Evolutionary conservation across 176 grass and related monocot genomes (phyloP), one percentile per base, ranked within the genome.

Genomic region (Tillandsia leiboldiana): DNA sequence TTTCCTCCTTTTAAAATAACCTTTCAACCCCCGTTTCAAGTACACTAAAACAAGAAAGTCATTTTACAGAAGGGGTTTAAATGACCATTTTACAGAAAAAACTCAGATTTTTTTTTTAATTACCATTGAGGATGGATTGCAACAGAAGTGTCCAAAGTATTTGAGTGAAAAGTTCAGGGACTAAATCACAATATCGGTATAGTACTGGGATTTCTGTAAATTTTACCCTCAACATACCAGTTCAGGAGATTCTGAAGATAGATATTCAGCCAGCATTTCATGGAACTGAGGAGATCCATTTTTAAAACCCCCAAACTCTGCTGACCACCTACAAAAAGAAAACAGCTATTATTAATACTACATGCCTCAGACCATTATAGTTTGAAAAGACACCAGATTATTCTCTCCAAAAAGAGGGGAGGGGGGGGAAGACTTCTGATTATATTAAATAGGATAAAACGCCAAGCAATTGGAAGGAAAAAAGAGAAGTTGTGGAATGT

Each of bases 211-310:
- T 53, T 33, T 57, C 71, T 17, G 42, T 72, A 48, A 67, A 28
- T 51, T 65, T 51, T 67, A 42, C 53, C 64, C 65, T 63, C 56
- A 90, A 80, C 63, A 57, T 92, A 97, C 94, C 84, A 84, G 79
- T 64, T 97, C 94, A 79, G 89, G 89, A 75, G 89, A 90, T 86
- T 97, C 89, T 20, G 82, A 87, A 83, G 87, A 97, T 63, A 97
- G 71, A 62, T 87, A 97, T 77, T 97, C 94, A 33, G 86, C 89
- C 75, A 97, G 79, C 94, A 97, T 92, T 68, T 83, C 94, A 70
- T 97, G 89, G 49, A 97, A 69, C 62, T 87, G 81, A 71, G 93
- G 93, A 76, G 86, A 85, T 77, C 94, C 89, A 81, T 65, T 82
- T 80, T 70, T 92, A 67, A 82, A 86, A 79, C 84, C 51, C 52